These are phyloP conservation scores for Limnanthes douglasii DNA, from an alignment of 345 rosid genomes.

Conservation along the genomic window DNA sequence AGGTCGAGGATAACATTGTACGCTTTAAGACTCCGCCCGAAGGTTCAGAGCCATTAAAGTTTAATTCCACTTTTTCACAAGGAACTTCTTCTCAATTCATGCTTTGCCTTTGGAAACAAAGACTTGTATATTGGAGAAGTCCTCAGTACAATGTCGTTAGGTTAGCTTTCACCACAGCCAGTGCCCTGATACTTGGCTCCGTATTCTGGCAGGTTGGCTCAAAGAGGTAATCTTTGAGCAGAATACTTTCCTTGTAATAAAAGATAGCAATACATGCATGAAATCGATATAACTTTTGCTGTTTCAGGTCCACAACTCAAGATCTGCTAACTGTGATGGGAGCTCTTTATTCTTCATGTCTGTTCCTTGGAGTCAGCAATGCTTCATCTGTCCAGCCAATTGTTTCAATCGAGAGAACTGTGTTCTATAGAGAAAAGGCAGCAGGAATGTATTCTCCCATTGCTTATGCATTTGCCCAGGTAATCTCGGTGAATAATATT, in stretches of 20 bases:
- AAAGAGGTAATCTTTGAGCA: conserved; percentile 22
- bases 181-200: conserved; percentile 60
- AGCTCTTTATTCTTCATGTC: conserved; percentile 68
- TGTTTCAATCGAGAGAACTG: conserved; percentile 76
- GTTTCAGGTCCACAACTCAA: conserved; percentile 33
- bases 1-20: conserved; percentile 47
- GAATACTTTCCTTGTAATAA: background rate
- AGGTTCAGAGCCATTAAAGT: conserved; percentile 49
- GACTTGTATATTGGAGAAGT: conserved; percentile 92
- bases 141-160: conserved; percentile 73
- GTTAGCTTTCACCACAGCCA: conserved; percentile 32
- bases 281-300: too few relatives aligned
- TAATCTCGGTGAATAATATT: too few relatives aligned
- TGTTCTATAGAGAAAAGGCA: conserved; percentile 84
- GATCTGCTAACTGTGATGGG: conserved; percentile 57
- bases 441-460: conserved; percentile 80
- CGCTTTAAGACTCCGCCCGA: conserved; percentile 39
- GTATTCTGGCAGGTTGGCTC: conserved; percentile 73
- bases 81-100: conserved; percentile 31
- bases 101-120: conserved; percentile 69
- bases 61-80: conserved; percentile 42
- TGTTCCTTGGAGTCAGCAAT: conserved; percentile 79
- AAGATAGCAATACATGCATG: background rate
- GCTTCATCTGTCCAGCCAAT: conserved; percentile 87
- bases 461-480: conserved; percentile 76